Evolutionary conservation across 495 filamentous ascomycete species (phyloP).

Genomic region (Beverwykella pulmonaria): DNA sequence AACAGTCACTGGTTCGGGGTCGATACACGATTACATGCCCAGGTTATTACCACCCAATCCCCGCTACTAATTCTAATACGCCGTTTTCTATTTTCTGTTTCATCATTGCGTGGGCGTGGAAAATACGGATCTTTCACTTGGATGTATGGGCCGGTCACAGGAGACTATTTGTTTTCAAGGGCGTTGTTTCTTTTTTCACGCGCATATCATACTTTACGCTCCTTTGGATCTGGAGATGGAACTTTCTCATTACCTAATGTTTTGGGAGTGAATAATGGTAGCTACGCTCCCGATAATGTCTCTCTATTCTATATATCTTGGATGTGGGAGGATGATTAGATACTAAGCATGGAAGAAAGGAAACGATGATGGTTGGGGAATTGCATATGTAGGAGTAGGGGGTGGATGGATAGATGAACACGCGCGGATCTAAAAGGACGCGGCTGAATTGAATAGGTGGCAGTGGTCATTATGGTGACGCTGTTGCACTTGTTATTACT

Average conservation of each 20-base stretch:
- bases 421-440: neutral
- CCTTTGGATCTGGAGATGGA: neutral
- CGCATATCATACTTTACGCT: slow-evolving; percentile 8
- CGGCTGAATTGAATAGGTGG: neutral
- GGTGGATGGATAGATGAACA: neutral
- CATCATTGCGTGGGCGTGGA: slow-evolving; percentile 5
- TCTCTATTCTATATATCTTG: slow-evolving; percentile 9
- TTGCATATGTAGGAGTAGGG: neutral
- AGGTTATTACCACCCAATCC: neutral
- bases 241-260: slow-evolving; percentile 1
- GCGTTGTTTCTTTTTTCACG: neutral
- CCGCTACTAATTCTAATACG: slow-evolving; percentile 14
- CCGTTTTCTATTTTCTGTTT: neutral
- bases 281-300: slow-evolving; percentile 12
- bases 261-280: neutral
- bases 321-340: neutral
- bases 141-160: slow-evolving; percentile 3
- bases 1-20: neutral
- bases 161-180: neutral
- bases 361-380: neutral
- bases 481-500: neutral
- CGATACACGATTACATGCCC: slow-evolving; percentile 3
- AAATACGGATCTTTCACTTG: slow-evolving; percentile 1
- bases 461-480: neutral
- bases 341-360: neutral